Evolutionary conservation across 1,284 basidiomycete genomes (phyloP).

Genomic region (Microbotryum saponariae): DNA sequence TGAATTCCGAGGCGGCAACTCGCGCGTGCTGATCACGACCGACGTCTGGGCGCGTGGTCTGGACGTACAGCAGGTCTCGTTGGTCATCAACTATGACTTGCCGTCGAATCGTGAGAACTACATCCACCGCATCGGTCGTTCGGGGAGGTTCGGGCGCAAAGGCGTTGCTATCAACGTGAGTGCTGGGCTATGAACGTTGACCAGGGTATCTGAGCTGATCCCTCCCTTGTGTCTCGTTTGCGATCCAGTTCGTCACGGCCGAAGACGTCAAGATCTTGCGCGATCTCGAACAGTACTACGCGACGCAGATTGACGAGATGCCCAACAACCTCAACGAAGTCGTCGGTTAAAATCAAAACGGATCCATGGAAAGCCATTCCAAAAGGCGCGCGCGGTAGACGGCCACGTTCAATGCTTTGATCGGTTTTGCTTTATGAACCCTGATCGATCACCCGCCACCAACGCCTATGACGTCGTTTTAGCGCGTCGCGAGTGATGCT

Average conservation of each 20-base stretch:
- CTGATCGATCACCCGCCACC: too few species aligned
- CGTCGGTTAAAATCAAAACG: background rate
- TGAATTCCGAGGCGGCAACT: constrained; percentile 91
- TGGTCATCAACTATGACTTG: constrained; percentile 42
- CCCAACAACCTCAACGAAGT: constrained; percentile 3
- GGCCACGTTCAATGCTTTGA: too few species aligned
- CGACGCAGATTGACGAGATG: constrained; percentile 29
- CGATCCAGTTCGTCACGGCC: constrained; percentile 70
- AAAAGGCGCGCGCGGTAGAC: too few species aligned
- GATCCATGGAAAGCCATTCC: too few species aligned
- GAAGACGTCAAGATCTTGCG: constrained; percentile 83
- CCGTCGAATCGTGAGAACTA: constrained; percentile 92
- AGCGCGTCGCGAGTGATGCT: too few species aligned
- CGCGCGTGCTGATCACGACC: constrained; percentile 88
- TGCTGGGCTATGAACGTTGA: constrained; percentile 27
- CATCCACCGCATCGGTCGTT: constrained; percentile 93
- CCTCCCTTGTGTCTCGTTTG: constrained; percentile 31
- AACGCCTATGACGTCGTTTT: too few species aligned
- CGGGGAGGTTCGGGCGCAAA: constrained; percentile 62
- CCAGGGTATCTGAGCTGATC: background rate
- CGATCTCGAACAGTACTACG: constrained; percentile 63
- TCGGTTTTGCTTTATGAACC: too few species aligned
- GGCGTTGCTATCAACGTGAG: constrained; percentile 71
- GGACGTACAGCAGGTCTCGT: constrained; percentile 95
- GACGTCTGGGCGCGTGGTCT: constrained; percentile 99